Evolutionary conservation across 108 stramenopile species (phyloP).

Genomic region (Cyclotella distinguenda): DNA sequence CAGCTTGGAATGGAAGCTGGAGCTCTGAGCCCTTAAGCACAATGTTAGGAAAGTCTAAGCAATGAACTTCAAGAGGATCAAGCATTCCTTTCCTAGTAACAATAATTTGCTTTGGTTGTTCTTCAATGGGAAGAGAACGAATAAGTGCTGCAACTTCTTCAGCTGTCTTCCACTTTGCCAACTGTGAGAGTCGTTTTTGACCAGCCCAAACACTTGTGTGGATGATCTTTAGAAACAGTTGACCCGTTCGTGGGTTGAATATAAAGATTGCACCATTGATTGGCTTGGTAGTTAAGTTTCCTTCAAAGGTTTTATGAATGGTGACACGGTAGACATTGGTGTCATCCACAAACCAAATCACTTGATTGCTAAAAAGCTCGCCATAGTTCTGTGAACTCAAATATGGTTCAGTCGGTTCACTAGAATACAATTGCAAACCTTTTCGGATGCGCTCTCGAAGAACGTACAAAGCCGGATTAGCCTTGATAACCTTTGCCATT

Average conservation of each 20-base stretch:
- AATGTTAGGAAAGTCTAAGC: constrained; percentile 98
- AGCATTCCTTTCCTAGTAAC: constrained; percentile 99
- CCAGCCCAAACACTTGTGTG: constrained; percentile 99
- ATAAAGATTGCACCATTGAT: constrained; percentile 99
- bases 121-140: constrained; percentile 96
- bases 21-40: constrained; percentile 98
- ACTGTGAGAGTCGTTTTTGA: constrained; percentile 98
- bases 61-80: constrained; percentile 98
- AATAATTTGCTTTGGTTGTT: constrained; percentile 99
- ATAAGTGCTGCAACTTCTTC: constrained; percentile 99
- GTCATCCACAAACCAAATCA: constrained; percentile 99
- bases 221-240: constrained; percentile 98
- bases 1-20: constrained; percentile 98
- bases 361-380: constrained; percentile 97
- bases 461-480: constrained; percentile 99
- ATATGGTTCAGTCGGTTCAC: constrained; percentile 99
- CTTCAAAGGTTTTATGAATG: constrained; percentile 99
- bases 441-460: constrained; percentile 99
- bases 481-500: constrained; percentile 99
- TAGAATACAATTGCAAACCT: constrained; percentile 97
- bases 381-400: constrained; percentile 98
- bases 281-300: constrained; percentile 98
- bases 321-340: constrained; percentile 99
- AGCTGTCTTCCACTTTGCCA: constrained; percentile 99
- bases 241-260: constrained; percentile 98